Conservation (phyloP, 257 asterid genomes). For the Galeopsis tetrahit region DNA sequence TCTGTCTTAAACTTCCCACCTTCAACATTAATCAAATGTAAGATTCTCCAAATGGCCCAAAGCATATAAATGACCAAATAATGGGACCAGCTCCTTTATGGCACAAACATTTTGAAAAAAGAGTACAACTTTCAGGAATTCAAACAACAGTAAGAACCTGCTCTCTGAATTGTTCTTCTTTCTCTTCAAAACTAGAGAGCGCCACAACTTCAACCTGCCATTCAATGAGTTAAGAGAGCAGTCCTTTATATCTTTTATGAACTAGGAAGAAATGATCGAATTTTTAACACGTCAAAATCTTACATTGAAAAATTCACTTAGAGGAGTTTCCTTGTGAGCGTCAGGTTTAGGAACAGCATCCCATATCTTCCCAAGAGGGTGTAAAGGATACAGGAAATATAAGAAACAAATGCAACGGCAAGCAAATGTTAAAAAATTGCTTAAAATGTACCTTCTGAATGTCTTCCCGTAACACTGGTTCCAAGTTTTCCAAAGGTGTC, state of each 20-base stretch:
- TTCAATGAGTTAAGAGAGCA: conserved; percentile 30
- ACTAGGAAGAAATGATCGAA: conserved; percentile 6
- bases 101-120: conserved; percentile 20
- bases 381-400: conserved; percentile 21
- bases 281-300: conserved; percentile 41
- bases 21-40: conserved; percentile 39
- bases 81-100: conserved; percentile 1
- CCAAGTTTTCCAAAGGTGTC: conserved; percentile 97
- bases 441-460: conserved; percentile 75
- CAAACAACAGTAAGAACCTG: conserved; percentile 57
- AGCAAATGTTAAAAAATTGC: conserved; percentile 21
- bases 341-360: conserved; percentile 96
- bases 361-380: conserved; percentile 71
- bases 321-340: conserved; percentile 87
- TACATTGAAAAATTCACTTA: conserved; percentile 97
- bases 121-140: conserved; percentile 26
- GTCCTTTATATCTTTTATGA: conserved; percentile 2
- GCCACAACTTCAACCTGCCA: conserved; percentile 84
- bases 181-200: conserved; percentile 84
- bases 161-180: conserved; percentile 82
- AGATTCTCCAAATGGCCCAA: conserved; percentile 21
- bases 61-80: conserved; percentile 21
- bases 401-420: conserved; percentile 24
- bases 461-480: conserved; percentile 91
- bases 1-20: conserved; percentile 79